Evolutionary conservation across 805 yeast species (phyloP).

Genomic region (Saccharomyces mikatae): DNA sequence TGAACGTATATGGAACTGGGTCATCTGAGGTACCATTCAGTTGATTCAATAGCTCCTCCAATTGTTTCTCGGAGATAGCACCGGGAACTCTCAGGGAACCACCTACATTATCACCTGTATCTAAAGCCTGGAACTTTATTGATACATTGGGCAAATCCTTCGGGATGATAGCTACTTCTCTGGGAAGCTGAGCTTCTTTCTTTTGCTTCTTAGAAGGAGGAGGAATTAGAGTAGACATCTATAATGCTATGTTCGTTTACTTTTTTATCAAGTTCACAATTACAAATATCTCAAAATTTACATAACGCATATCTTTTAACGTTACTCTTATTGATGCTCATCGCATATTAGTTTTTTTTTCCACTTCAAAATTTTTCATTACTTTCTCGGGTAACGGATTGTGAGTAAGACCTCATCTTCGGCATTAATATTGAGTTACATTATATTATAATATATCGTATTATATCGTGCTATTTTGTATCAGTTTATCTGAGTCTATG

Average conservation of each 20-base stretch:
- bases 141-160: slow-evolving; percentile 78
- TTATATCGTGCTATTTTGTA: neutral
- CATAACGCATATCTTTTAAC: neutral
- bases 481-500: neutral
- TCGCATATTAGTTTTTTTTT: neutral
- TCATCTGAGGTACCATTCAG: slow-evolving; percentile 64
- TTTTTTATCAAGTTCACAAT: neutral
- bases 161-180: slow-evolving; percentile 68
- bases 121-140: slow-evolving; percentile 85
- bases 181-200: slow-evolving; percentile 72
- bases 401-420: neutral
- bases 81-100: slow-evolving; percentile 90
- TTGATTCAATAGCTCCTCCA: slow-evolving; percentile 81
- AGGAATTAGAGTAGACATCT: slow-evolving; percentile 88
- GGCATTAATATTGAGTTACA: neutral
- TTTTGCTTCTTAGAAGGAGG: slow-evolving; percentile 88
- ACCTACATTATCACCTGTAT: slow-evolving; percentile 80
- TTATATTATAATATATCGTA: neutral
- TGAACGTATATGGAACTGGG: slow-evolving; percentile 83
- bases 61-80: slow-evolving; percentile 70
- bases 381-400: neutral
- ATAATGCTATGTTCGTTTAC: neutral
- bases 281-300: neutral
- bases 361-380: neutral
- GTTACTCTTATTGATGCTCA: neutral